Percentiles rank a stretch among this genome's conserved stretches.
phyloP scores from a whole-genome alignment of 2,329 filamentous ascomycete genomes.

The Pezicula radicicola region DNA sequence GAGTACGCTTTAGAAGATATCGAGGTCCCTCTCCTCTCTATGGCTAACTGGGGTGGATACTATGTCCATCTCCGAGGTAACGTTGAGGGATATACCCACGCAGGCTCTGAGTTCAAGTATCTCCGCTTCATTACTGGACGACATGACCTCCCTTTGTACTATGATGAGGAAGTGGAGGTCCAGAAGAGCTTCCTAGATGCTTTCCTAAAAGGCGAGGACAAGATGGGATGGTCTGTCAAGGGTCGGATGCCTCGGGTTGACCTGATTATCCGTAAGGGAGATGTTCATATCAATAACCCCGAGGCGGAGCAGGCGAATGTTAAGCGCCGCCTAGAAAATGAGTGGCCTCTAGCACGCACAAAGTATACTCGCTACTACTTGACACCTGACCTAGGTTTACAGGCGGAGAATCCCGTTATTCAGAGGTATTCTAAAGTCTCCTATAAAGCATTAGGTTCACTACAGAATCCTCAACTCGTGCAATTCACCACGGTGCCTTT shows the following conservation, averaged over 20 bases:
- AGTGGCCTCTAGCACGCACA: conserved; percentile 67
- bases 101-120: conserved; percentile 63
- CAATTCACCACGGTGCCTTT: conserved; percentile 58
- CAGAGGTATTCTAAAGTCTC: conserved; percentile 27
- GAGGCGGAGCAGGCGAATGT: conserved; percentile 56
- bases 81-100: conserved; percentile 58
- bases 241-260: conserved; percentile 59
- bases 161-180: conserved; percentile 62
- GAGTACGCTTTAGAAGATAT: conserved; percentile 65
- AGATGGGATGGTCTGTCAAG: conserved; percentile 52
- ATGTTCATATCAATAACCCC: no score
- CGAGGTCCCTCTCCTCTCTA: conserved; percentile 61
- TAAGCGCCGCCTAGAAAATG: conserved; percentile 50
- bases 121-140: conserved; percentile 65
- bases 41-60: conserved; percentile 70
- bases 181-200: conserved; percentile 68
- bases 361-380: conserved; percentile 61
- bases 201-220: conserved; percentile 66
- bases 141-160: conserved; percentile 70
- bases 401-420: conserved; percentile 56
- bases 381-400: conserved; percentile 36
- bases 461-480: conserved; percentile 25
- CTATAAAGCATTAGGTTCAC: conserved; percentile 24
- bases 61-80: conserved; percentile 66
- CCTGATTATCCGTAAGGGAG: conserved; percentile 60